Evolutionary conservation across 73 alveolate species (phyloP).

Genomic region (Tetrahymena malaccensis): DNA sequence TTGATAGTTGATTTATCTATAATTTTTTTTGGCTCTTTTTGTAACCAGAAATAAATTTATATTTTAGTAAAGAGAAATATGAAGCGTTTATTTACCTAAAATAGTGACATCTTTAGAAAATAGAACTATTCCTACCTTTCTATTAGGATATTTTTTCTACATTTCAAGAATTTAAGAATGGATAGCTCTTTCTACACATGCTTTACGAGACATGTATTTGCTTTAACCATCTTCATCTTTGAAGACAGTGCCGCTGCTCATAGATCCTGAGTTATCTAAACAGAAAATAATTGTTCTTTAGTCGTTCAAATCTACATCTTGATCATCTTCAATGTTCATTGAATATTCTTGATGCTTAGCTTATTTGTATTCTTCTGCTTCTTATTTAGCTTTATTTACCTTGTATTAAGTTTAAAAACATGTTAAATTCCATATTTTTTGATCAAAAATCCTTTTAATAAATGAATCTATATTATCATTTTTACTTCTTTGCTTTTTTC

Average conservation of each 20-base stretch:
- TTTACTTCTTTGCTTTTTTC: not conserved
- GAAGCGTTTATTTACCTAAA: too few species aligned
- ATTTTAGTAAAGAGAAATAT: too few species aligned
- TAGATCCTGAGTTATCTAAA: conserved; percentile 84
- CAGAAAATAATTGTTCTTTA: conserved; percentile 60
- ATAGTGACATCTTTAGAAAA: conserved; percentile 79
- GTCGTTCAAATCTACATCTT: not conserved
- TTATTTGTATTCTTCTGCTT: not conserved
- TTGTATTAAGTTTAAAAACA: not conserved
- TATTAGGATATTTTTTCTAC: conserved; percentile 56
- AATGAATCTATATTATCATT: not conserved
- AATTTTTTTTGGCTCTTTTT: too few species aligned
- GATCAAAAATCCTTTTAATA: not conserved
- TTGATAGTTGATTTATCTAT: too few species aligned
- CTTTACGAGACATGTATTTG: conserved; percentile 76
- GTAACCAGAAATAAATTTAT: too few species aligned
- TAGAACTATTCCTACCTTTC: conserved; percentile 84
- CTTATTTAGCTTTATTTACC: not conserved
- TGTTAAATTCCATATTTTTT: not conserved
- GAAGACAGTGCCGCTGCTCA: conserved; percentile 73
- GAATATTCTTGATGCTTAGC: not conserved
- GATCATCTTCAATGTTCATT: not conserved
- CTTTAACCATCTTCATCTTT: conserved; percentile 58
- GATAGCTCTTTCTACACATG: conserved; percentile 89
- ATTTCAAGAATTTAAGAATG: conserved; percentile 58